Percentiles rank a stretch among this genome's conserved stretches.
phyloP scores from a whole-genome alignment of 2,329 filamentous ascomycete species.

The Aureobasidium sp. region DNA sequence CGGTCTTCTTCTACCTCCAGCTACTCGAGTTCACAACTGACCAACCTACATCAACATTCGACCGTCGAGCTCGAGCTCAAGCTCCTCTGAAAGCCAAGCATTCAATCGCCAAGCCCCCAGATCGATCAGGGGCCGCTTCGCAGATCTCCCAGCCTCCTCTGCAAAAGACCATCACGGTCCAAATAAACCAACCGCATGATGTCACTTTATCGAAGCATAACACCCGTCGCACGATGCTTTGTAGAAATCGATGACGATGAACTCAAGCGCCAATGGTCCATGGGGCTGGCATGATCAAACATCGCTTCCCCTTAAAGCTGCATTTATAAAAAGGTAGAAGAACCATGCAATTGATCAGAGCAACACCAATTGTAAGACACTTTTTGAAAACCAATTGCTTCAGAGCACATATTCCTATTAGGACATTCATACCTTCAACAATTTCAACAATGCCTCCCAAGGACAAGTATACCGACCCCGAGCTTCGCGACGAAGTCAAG shows the following conservation, averaged over 20 bases:
- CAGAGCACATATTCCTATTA: background rate
- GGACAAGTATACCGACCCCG: conserved; percentile 40
- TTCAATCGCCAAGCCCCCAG: conserved; percentile 4
- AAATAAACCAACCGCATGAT: background rate
- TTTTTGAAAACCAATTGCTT: background rate
- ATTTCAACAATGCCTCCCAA: conserved; percentile 32
- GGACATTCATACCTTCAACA: background rate
- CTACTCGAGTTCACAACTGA: background rate
- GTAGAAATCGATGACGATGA: conserved; percentile 3
- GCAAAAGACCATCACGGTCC: background rate
- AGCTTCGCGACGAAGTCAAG: conserved; percentile 39
- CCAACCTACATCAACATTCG: background rate
- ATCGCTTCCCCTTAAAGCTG: background rate
- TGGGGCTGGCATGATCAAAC: background rate
- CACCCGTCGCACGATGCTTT: background rate
- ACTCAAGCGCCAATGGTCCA: background rate
- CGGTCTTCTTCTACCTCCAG: background rate
- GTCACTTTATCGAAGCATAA: background rate
- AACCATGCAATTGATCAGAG: background rate
- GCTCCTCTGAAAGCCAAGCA: background rate
- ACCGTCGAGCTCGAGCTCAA: background rate
- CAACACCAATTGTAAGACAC: background rate
- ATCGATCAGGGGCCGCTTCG: background rate
- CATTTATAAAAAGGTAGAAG: background rate
- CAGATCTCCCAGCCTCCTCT: conserved; percentile 2